Evolutionary conservation across 441 rosid genomes (phyloP), one percentile per base, ranked within the genome.

Genomic region (Erodium chrysanthum): DNA sequence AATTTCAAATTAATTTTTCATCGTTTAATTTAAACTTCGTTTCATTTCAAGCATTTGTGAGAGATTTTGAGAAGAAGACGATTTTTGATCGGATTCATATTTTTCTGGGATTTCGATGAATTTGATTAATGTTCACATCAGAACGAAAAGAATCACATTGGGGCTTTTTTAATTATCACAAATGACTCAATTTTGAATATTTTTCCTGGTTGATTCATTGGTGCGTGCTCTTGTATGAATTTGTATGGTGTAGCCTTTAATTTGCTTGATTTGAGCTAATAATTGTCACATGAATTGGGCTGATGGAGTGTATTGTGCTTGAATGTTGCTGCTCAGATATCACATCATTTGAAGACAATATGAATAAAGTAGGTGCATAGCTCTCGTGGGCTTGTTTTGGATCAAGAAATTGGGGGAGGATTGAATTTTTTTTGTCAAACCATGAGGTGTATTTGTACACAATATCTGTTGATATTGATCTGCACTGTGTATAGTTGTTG

Each of bases 391-490:
- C 9, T 44, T 44, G 15, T 11, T 44, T 44, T 44, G 50, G 50
- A 44, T 44, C 4, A 2, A 44, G 15, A 44, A 44, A 9, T 14
- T 11, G 50, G 14, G 15, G 50, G 5, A 44, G 50, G 1, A 11
- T 11, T 44, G 50, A 44, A 11, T 44, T 44, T 11, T 44, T 44
- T 11, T 11, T 4, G 0, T 11, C 12, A 9, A 44, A 44, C 50
- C 50, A 20, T 54, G 61, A 54, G 20, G 61, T 21, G 23, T 54
- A 54, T 20, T 21, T 65, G 40, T 6, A 9, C 22, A 4, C 56
- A 37, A 33, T 74, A 40, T 65, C 64, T 70, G 9, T 65, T 66
- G 65, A 46, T 82, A 17, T 48, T 75, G 44, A 65, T 77, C 17
- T 77, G 50, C 73, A 21, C 4, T 14, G 50, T 44, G 50, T 11